A percentile compares a stretch with the other conserved stretches of the same genome.
Evolutionary conservation across 2,329 filamentous ascomycete genomes (phyloP).

Genomic region (Laburnicola sp.): DNA sequence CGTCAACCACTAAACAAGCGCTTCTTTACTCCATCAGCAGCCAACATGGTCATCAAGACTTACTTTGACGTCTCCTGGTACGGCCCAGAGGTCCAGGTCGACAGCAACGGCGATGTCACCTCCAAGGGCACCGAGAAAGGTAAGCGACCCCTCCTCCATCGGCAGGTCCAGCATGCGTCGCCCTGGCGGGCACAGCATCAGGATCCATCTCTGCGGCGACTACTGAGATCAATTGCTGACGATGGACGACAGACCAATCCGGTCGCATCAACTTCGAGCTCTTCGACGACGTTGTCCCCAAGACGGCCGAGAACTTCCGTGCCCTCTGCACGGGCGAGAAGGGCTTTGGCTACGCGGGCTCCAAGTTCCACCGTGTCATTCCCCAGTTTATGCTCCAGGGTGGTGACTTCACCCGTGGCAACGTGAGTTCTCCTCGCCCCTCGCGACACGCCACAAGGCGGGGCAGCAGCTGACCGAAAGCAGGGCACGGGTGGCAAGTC

Average conservation of each 20-base stretch:
- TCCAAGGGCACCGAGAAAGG: slow-evolving; percentile 56
- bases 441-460: slow-evolving; percentile 2
- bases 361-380: slow-evolving; percentile 91
- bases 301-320: slow-evolving; percentile 83
- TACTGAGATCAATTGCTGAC: slow-evolving; percentile 25
- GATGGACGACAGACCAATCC: slow-evolving; percentile 60
- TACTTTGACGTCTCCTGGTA: slow-evolving; percentile 75
- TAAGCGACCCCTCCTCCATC: slow-evolving; percentile 51
- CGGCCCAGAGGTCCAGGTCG: slow-evolving; percentile 69
- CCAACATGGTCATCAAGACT: slow-evolving; percentile 75
- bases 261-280: slow-evolving; percentile 89
- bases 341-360: slow-evolving; percentile 81
- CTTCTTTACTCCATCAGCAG: slow-evolving; percentile 65
- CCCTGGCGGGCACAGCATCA: slow-evolving; percentile 13
- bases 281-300: slow-evolving; percentile 82
- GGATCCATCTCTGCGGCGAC: slow-evolving; percentile 10
- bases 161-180: slow-evolving; percentile 1
- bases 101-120: slow-evolving; percentile 57
- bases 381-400: slow-evolving; percentile 94
- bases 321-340: slow-evolving; percentile 79
- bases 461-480: slow-evolving; percentile 21
- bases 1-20: slow-evolving; percentile 50
- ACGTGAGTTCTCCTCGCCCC: slow-evolving; percentile 62
- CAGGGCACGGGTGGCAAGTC: slow-evolving; percentile 90
- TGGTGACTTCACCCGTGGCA: slow-evolving; percentile 90